Evolutionary conservation across 1,139 yeast species (phyloP), one percentile per base, ranked within the genome.

Genomic region (Taphrina populina): DNA sequence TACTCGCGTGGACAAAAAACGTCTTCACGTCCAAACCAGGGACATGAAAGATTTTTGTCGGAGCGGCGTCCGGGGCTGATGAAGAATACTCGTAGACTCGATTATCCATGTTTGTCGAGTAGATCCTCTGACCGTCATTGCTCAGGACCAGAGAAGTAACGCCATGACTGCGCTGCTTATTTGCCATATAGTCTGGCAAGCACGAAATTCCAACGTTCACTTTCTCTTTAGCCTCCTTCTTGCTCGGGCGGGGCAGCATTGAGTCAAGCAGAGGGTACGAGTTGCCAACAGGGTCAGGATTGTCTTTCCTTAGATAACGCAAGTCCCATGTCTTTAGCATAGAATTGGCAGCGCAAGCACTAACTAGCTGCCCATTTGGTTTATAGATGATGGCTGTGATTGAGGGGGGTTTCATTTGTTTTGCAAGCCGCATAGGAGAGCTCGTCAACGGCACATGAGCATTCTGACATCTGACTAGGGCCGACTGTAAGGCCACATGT

Each of bases 241-340:
- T 20, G 21, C 35, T 23, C n/a, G 43, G 46, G 5, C 39, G 45
- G 1, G 54, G n/a, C 21, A 8, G 11, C 15, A 7, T 13, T 21
- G 40, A 1, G 2, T 15, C 34, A 2, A 43, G 29, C 2, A 29
- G 21, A 7, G 47, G 47, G 29, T 30, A 43, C 7, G 17, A 5
- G 15, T 23, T 17, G 11, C 26, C 35, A 13, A 20, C 29, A 3
- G 41, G n/a, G 6, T 13, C 19, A 1, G 26, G 30, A 6, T 27
- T 29, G 23, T 19, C 13, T n/a, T 23, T 13, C 5, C 47, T 46
- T 2, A 51, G 27, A 10, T 27, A 32, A 8, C 58, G 52, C 34
- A 52, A 26, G 20, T 56, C 58, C 58, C 58, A 56, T 15, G 47
- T 26, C 34, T 34, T 43, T n/a, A 56, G 46, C 20, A 30, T 15